Percentiles rank a stretch among this genome's conserved stretches.
Evolutionary conservation across 805 yeast genomes (phyloP).

Genomic region (Komagataella phaffii): DNA sequence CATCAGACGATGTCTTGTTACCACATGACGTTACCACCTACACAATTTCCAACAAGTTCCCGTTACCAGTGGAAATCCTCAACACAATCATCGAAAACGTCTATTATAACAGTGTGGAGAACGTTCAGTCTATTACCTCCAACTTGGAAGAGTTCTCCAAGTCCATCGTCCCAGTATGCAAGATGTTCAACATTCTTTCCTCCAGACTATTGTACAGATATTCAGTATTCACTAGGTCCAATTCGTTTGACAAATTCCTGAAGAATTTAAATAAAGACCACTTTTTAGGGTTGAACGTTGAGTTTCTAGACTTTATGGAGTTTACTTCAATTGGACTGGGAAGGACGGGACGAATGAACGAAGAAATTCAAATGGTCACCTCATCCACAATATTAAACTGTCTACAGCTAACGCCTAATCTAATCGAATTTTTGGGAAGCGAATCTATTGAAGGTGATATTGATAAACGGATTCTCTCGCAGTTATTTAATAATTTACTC

Average conservation of each 20-base stretch:
- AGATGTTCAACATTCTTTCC: constrained; percentile 43
- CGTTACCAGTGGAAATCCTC: constrained; percentile 17
- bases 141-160: constrained; percentile 15
- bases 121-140: constrained; percentile 14
- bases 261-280: constrained; percentile 33
- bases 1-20: not conserved
- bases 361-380: constrained; percentile 85
- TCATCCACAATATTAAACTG: constrained; percentile 54
- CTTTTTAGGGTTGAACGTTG: constrained; percentile 43
- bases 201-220: constrained; percentile 49
- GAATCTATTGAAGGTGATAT: constrained; percentile 81
- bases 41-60: constrained; percentile 2
- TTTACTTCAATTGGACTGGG: constrained; percentile 86
- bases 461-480: constrained; percentile 40
- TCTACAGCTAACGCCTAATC: constrained; percentile 46
- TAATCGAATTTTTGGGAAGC: constrained; percentile 68
- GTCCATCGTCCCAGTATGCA: constrained; percentile 29
- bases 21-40: not conserved
- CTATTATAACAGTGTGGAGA: constrained; percentile 15
- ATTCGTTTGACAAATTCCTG: constrained; percentile 61
- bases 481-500: constrained; percentile 39
- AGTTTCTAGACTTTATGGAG: constrained; percentile 74
- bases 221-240: constrained; percentile 68
- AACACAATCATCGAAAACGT: constrained; percentile 17
- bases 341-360: constrained; percentile 79